Percentiles rank a stretch among this genome's conserved stretches.
These are phyloP conservation scores for Lentinula aciculospora DNA, from an alignment of 768 basidiomycete species.

Conservation along the genomic window DNA sequence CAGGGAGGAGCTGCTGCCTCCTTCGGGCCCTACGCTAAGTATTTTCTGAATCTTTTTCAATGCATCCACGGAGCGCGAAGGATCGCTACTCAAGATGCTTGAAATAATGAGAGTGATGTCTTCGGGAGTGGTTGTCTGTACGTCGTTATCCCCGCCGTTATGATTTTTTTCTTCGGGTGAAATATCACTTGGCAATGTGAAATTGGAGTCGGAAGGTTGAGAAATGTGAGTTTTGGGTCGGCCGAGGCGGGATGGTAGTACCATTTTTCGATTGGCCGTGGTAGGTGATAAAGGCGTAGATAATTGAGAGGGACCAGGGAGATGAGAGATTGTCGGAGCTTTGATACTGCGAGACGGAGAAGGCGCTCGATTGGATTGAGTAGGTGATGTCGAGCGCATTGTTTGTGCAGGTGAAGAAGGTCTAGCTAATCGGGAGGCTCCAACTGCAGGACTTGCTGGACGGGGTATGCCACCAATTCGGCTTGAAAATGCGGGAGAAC, in stretches of 20 bases:
- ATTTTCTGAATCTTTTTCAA: conserved; percentile 91
- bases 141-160: neutral
- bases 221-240: conserved; percentile 51
- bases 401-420: conserved; percentile 34
- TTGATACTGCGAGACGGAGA: conserved; percentile 45
- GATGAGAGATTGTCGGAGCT: conserved; percentile 32
- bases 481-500: conserved; percentile 36
- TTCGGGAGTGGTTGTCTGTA: conserved; percentile 21
- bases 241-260: conserved; percentile 72
- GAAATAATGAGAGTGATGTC: conserved; percentile 82
- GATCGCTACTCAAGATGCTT: conserved; percentile 84
- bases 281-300: conserved; percentile 36
- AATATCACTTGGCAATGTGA: conserved; percentile 8
- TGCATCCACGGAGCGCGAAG: conserved; percentile 82
- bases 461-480: conserved; percentile 41
- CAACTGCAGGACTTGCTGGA: conserved; percentile 41
- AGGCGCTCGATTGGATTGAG: conserved; percentile 31
- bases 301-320: conserved; percentile 22
- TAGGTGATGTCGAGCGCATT: conserved; percentile 30
- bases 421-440: conserved; percentile 34
- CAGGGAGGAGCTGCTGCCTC: conserved; percentile 58
- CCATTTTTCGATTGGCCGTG: conserved; percentile 49
- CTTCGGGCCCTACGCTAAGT: conserved; percentile 69
- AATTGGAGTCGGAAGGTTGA: conserved; percentile 14
- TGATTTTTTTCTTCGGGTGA: neutral